Conservation (phyloP, 306 rosid species). For the Castanea crenata region DNA sequence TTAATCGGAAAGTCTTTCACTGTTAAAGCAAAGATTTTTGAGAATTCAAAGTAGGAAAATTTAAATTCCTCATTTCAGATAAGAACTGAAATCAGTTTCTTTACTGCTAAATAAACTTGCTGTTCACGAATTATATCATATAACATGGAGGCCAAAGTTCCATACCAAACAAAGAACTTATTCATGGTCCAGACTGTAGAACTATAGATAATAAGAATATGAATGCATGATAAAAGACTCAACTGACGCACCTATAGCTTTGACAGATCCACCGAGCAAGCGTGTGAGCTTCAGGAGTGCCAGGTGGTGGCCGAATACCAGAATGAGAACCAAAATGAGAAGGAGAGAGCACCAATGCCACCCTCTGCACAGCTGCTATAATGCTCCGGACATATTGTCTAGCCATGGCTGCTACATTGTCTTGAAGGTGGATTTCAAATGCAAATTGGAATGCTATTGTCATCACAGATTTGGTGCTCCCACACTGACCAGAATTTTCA, state of each 20-base stretch:
- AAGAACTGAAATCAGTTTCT: background rate
- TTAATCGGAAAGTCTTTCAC: background rate
- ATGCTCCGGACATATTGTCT: conserved; percentile 88
- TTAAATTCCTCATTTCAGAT: background rate
- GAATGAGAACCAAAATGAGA: conserved; percentile 57
- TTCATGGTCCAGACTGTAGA: background rate
- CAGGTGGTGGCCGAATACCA: conserved; percentile 68
- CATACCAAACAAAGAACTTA: background rate
- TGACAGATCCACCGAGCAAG: conserved; percentile 85
- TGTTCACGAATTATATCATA: background rate
- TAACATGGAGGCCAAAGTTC: background rate
- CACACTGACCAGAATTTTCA: conserved; percentile 52
- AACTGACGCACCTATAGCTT: conserved; percentile 64
- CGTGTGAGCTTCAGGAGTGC: conserved; percentile 88
- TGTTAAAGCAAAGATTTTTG: background rate
- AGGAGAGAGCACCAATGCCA: conserved; percentile 91
- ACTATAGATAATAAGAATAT: background rate
- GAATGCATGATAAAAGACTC: background rate
- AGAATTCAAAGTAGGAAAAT: background rate
- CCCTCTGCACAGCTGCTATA: conserved; percentile 95
- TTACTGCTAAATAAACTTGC: background rate
- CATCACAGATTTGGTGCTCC: conserved; percentile 90
- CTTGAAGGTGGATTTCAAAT: conserved; percentile 88
- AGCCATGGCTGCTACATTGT: conserved; percentile 83
- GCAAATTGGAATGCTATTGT: conserved; percentile 98